Evolutionary conservation across 2,329 filamentous ascomycete species (phyloP).

Genomic region (Colletotrichum sojae): DNA sequence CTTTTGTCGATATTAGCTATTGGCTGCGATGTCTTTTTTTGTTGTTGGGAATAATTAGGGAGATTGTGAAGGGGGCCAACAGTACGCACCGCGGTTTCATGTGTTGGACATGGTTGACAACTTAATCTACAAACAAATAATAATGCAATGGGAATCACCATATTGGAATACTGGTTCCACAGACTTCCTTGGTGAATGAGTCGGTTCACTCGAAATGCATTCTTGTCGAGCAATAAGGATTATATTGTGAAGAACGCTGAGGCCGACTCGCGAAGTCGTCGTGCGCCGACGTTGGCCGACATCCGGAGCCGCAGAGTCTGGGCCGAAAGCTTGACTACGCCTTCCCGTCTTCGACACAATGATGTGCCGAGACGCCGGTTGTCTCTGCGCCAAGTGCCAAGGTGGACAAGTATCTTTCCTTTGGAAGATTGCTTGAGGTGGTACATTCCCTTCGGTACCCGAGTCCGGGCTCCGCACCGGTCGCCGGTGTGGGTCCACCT

Average conservation of each 20-base stretch:
- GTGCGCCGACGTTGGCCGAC: too few species aligned
- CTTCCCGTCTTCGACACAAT: background rate
- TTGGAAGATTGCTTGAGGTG: too few species aligned
- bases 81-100: background rate
- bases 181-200: background rate
- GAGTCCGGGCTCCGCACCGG: background rate
- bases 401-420: too few species aligned
- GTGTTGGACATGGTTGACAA: background rate
- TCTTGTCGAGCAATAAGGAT: too few species aligned
- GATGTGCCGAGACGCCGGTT: slow-evolving; percentile 10
- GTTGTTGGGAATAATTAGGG: too few species aligned
- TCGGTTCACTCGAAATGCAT: too few species aligned
- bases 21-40: too few species aligned
- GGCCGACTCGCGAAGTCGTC: too few species aligned
- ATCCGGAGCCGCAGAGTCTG: slow-evolving; percentile 15
- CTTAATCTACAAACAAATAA: slow-evolving; percentile 19
- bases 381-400: background rate
- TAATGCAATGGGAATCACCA: background rate
- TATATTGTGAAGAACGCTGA: too few species aligned
- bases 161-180: background rate
- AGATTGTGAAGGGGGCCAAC: background rate
- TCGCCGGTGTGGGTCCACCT: background rate
- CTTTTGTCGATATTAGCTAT: too few species aligned
- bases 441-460: background rate
- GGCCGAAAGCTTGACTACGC: slow-evolving; percentile 11